A percentile compares a stretch with the other conserved stretches of the same genome.
These are phyloP conservation scores for Claviceps paspali DNA, from an alignment of 2,329 filamentous ascomycete genomes.

Conservation along the genomic window DNA sequence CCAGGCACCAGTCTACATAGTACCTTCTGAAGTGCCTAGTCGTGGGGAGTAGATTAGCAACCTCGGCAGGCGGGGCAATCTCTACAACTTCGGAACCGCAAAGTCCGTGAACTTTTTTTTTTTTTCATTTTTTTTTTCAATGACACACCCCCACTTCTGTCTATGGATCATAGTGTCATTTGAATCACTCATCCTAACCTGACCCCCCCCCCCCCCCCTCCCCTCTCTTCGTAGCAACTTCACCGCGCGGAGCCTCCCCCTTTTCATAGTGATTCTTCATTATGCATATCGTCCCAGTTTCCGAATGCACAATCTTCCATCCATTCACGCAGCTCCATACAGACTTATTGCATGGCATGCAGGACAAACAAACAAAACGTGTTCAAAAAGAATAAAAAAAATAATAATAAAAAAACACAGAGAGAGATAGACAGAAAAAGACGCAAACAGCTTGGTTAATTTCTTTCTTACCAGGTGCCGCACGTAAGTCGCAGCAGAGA, in stretches of 20 bases:
- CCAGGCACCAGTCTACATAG: no score
- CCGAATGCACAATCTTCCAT: background rate
- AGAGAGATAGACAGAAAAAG: background rate
- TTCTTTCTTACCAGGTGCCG: background rate
- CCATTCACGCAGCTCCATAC: background rate
- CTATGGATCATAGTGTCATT: background rate
- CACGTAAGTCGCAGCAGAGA: constrained; percentile 1
- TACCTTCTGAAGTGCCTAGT: no score
- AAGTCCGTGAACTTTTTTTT: no score
- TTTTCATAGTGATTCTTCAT: background rate
- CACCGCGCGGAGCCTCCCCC: background rate
- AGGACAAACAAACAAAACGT: background rate
- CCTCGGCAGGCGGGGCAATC: no score
- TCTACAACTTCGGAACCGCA: no score
- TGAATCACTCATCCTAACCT: no score
- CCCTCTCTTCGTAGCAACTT: background rate
- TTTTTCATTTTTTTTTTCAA: no score
- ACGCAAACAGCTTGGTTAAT: background rate
- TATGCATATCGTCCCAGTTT: constrained; percentile 1
- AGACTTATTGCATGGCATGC: constrained; percentile 1
- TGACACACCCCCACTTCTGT: background rate
- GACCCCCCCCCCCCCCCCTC: no score
- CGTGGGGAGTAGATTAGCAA: no score
- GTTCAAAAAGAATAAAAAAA: background rate
- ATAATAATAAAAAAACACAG: background rate